Evolutionary conservation across 768 basidiomycete genomes (phyloP).

Genomic region (Stropharia rugosoannulata): DNA sequence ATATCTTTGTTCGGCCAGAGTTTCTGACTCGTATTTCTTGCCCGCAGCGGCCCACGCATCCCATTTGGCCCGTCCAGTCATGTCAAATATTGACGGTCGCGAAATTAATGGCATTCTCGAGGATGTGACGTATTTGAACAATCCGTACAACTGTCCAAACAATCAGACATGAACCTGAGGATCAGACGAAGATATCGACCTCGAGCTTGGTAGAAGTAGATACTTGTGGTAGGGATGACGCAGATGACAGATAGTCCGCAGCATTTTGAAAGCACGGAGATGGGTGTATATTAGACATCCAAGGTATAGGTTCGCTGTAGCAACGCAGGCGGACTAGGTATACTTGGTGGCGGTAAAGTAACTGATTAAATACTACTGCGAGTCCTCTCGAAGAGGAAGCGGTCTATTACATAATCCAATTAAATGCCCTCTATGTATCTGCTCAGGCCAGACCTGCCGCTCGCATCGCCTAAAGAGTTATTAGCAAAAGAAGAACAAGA

Average conservation of each 20-base stretch:
- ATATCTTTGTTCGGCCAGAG: slow-evolving; percentile 63
- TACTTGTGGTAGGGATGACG: slow-evolving; percentile 52
- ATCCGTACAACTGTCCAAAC: slow-evolving; percentile 69
- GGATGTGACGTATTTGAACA: slow-evolving; percentile 76
- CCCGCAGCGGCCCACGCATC: slow-evolving; percentile 70
- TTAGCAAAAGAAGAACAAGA: slow-evolving; percentile 1
- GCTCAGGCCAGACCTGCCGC: slow-evolving; percentile 63
- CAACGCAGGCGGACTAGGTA: neutral
- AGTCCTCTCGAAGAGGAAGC: neutral
- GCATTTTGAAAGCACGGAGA: slow-evolving; percentile 54
- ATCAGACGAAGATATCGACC: slow-evolving; percentile 44
- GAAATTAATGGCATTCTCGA: slow-evolving; percentile 50
- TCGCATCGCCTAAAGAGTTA: slow-evolving; percentile 63
- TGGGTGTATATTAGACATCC: slow-evolving; percentile 13
- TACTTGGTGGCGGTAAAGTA: slow-evolving; percentile 5
- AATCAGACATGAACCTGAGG: slow-evolving; percentile 28
- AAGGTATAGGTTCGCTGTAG: neutral
- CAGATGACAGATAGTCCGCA: slow-evolving; percentile 60
- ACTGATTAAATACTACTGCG: slow-evolving; percentile 3
- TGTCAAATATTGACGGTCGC: slow-evolving; percentile 76
- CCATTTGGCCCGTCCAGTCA: slow-evolving; percentile 83
- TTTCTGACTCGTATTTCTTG: slow-evolving; percentile 41
- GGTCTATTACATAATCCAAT: slow-evolving; percentile 19
- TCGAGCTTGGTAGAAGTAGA: slow-evolving; percentile 69
- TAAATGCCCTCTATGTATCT: slow-evolving; percentile 4